Evolutionary conservation across 2,329 filamentous ascomycete genomes (phyloP).

Genomic region (Aspergillus quadrilineatus): DNA sequence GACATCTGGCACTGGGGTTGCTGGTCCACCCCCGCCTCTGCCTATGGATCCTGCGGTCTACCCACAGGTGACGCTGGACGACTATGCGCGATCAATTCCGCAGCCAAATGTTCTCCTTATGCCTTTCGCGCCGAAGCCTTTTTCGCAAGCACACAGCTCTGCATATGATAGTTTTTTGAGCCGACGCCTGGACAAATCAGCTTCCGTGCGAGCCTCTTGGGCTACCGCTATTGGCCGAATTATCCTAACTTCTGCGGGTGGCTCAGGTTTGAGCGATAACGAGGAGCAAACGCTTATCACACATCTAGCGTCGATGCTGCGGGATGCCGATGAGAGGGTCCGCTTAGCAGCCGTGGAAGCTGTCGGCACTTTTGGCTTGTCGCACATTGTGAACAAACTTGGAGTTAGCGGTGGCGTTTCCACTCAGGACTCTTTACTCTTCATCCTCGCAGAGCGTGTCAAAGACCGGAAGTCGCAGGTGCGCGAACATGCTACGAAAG

Average conservation of each 20-base stretch:
- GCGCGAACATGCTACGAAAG: constrained; percentile 80
- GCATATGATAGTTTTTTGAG: constrained; percentile 84
- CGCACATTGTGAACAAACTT: constrained; percentile 77
- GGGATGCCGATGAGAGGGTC: constrained; percentile 87
- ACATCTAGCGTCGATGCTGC: constrained; percentile 74
- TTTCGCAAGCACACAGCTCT: constrained; percentile 74
- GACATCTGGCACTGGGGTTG: constrained; percentile 87
- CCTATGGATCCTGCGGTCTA: constrained; percentile 78
- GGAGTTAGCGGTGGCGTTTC: constrained; percentile 72
- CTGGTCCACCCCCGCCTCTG: constrained; percentile 73
- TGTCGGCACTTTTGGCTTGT: constrained; percentile 76
- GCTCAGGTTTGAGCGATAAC: constrained; percentile 78
- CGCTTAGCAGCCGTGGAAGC: constrained; percentile 84
- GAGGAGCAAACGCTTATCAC: constrained; percentile 76
- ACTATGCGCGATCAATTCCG: constrained; percentile 52
- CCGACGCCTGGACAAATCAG: constrained; percentile 81
- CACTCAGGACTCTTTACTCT: constrained; percentile 74
- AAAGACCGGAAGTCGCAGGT: constrained; percentile 82
- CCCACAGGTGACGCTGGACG: constrained; percentile 58
- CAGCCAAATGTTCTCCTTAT: constrained; percentile 68
- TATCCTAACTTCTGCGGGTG: constrained; percentile 84
- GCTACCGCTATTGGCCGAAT: constrained; percentile 81
- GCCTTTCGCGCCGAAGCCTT: constrained; percentile 84
- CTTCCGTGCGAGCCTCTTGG: constrained; percentile 81
- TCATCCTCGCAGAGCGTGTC: constrained; percentile 79